Percentiles rank a stretch among this genome's conserved stretches.
Evolutionary conservation across 2,329 filamentous ascomycete species (phyloP).

Genomic region (Fusarium nygamai): DNA sequence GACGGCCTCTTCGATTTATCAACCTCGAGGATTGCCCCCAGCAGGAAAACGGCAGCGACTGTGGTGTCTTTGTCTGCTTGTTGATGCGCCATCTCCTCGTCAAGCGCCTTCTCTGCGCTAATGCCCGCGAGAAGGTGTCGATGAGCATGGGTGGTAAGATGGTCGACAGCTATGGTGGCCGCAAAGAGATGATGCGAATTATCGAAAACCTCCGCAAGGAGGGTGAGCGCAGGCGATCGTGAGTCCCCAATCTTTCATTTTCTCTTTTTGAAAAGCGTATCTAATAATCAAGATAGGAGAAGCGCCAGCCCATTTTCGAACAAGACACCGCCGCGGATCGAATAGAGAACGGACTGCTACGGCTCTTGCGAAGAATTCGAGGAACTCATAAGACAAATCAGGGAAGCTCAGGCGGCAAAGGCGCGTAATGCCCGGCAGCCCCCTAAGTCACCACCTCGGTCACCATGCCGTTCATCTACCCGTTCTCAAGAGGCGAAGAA

Average conservation of each 20-base stretch:
- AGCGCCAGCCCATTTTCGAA: conserved; percentile 52
- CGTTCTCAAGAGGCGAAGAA: neutral
- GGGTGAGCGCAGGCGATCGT: conserved; percentile 85
- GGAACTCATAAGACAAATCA: conserved; percentile 31
- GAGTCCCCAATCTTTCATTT: conserved; percentile 47
- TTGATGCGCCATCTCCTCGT: conserved; percentile 94
- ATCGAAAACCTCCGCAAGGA: conserved; percentile 90
- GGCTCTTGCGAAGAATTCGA: conserved; percentile 46
- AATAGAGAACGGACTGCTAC: conserved; percentile 51
- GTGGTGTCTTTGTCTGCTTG: conserved; percentile 94
- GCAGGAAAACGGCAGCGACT: conserved; percentile 93
- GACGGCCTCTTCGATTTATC: conserved; percentile 75
- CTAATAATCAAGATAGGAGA: conserved; percentile 45
- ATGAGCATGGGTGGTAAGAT: conserved; percentile 92
- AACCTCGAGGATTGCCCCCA: conserved; percentile 87
- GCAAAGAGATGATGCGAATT: conserved; percentile 91
- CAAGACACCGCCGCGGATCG: conserved; percentile 56
- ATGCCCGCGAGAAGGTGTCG: conserved; percentile 85
- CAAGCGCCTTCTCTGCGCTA: conserved; percentile 81
- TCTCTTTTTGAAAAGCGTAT: neutral
- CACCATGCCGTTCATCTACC: neutral
- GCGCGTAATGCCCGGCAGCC: neutral
- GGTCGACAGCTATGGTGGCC: conserved; percentile 80
- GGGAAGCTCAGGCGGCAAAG: neutral
- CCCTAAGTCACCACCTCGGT: neutral